Base-by-base conservation (phyloP, 1,284 basidiomycete genomes). In the Cryptococcus wingfieldii region DNA sequence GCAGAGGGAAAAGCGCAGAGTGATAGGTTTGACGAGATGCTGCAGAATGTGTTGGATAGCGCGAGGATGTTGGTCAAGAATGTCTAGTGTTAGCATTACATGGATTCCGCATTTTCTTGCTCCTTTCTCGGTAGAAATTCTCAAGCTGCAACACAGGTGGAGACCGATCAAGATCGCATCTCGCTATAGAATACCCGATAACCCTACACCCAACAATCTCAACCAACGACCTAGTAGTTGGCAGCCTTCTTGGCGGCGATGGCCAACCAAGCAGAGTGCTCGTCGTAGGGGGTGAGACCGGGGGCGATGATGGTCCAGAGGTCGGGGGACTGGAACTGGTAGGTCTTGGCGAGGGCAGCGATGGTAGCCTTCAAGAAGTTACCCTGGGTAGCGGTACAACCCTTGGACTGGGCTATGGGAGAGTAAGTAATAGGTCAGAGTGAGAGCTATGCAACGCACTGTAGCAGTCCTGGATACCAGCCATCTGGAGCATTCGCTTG, bases 341-440 rank as follows among this genome's bases (percentile, higher is more conserved):
- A 98, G 64, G 95, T 97, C 86, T 93, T 93, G 69, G 95, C 90
- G 79, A 98, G 91, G 55, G 96, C 95, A 72, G 85, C 88, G 77
- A 97, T 97, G 61, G 95, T 96, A 54, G 95, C 96, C 82, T 98
- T 98, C 82, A 98, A 87, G 86, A 98, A 98, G 83, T 98, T 98
- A 79, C 94, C 94, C 90, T 97, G 97, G 63, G 96, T 98, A 48
- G 94, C 92, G 54, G 96, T 99, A 68, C 90, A 94, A 78, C 96
- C 95, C 81, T 92, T 93, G 60, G 95, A 88, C 78, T 96, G 92
- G 59, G 95, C 68, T 97, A 83, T 94, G 94, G 74, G 37, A 31
- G 37, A 14, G 42, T 23, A 13, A 54, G 28, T 25, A 25, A 42
- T 19, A 56, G 79, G 70, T 77, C 77, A 78, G 37, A 58, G 51